Conservation (phyloP, 768 basidiomycete species). For the Mycena floridula region DNA sequence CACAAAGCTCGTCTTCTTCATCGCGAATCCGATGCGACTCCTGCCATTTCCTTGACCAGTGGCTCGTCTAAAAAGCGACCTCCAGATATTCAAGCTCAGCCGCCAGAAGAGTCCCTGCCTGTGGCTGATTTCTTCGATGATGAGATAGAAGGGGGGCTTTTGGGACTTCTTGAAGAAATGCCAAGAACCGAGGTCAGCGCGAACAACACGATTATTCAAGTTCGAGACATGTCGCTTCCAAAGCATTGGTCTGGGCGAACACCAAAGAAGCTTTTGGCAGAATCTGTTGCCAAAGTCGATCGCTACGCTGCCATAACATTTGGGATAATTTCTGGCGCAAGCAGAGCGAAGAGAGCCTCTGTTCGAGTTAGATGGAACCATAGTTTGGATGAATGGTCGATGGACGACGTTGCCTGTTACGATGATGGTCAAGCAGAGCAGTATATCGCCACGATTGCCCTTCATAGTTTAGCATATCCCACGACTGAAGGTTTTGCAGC, state of each 20-base stretch:
- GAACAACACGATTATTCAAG: conserved; percentile 43
- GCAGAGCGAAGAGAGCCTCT: conserved; percentile 68
- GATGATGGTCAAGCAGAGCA: conserved; percentile 80
- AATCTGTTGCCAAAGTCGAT: conserved; percentile 62
- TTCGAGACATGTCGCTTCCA: conserved; percentile 74
- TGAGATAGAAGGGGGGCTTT: conserved; percentile 52
- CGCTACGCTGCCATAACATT: conserved; percentile 73
- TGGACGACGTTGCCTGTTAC: conserved; percentile 81
- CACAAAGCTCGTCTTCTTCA: too few relatives aligned
- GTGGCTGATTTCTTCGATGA: conserved; percentile 39
- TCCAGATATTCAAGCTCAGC: conserved; percentile 10
- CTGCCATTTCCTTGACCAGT: background rate
- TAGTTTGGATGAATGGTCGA: conserved; percentile 60
- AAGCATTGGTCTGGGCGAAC: conserved; percentile 81
- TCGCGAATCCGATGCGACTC: background rate
- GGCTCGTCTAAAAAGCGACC: conserved; percentile 9
- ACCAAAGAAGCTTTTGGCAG: conserved; percentile 68
- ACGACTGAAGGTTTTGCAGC: conserved; percentile 56
- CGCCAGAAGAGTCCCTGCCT: background rate
- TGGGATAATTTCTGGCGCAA: conserved; percentile 54
- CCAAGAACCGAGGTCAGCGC: conserved; percentile 51
- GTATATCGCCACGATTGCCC: conserved; percentile 80
- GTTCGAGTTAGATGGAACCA: conserved; percentile 71
- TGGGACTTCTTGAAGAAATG: conserved; percentile 67
- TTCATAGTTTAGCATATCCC: conserved; percentile 73